Percentiles rank a stretch among this genome's conserved stretches.
Conservation (phyloP, 768 basidiomycete genomes). For the Lactarius deliciosus region DNA sequence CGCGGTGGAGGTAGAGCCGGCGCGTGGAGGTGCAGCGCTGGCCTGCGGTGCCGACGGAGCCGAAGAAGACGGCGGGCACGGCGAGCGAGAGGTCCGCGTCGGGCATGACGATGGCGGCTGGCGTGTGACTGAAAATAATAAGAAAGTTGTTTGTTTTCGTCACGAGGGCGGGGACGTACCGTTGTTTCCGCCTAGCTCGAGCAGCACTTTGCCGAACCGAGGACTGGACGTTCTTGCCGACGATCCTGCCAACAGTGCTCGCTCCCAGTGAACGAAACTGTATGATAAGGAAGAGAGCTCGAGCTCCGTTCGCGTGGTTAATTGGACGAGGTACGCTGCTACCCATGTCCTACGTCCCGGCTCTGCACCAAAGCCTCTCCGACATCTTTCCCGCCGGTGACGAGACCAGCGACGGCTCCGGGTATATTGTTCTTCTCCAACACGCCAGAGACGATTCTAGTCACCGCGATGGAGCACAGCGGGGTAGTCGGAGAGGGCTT, state of each 20-base stretch:
- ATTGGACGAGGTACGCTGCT: constrained; percentile 26
- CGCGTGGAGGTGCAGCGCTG: constrained; percentile 90
- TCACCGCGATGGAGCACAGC: constrained; percentile 87
- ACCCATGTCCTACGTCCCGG: constrained; percentile 78
- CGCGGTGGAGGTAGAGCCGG: constrained; percentile 82
- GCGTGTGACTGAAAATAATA: not conserved
- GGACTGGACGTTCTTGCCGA: constrained; percentile 84
- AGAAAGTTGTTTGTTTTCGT: no score
- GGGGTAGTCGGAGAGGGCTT: constrained; percentile 92
- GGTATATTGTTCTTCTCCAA: constrained; percentile 81
- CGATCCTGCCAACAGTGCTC: constrained; percentile 82
- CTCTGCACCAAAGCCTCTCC: constrained; percentile 80
- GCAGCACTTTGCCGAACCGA: constrained; percentile 86
- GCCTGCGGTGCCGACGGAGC: constrained; percentile 81
- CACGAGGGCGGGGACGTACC: constrained; percentile 32
- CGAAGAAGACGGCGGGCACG: constrained; percentile 88
- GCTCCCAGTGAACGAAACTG: constrained; percentile 95
- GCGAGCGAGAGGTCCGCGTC: constrained; percentile 92
- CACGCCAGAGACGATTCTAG: constrained; percentile 76
- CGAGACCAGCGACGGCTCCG: constrained; percentile 78
- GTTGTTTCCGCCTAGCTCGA: constrained; percentile 96
- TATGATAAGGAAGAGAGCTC: constrained; percentile 34
- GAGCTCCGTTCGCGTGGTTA: no score
- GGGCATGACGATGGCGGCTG: constrained; percentile 88
- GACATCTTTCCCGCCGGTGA: constrained; percentile 78